These are phyloP conservation scores for Mortierella sp. DNA, from an alignment of 371 early-diverging fungal species.

Conservation along the genomic window DNA sequence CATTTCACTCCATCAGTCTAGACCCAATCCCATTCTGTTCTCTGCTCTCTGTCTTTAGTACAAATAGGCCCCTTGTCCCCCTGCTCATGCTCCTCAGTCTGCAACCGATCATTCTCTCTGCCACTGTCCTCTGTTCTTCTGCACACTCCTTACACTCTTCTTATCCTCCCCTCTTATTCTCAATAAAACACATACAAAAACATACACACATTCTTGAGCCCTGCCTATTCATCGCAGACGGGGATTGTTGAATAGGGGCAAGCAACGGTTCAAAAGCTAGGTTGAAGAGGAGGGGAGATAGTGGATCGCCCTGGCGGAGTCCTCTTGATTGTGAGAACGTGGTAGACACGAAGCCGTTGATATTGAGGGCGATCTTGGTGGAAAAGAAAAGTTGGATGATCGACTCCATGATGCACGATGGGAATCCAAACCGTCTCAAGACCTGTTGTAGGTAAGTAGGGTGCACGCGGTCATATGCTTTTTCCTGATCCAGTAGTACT, in stretches of 20 bases:
- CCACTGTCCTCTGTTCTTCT: no score
- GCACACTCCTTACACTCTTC: no score
- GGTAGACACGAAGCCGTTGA: constrained; percentile 18
- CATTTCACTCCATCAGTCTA: no score
- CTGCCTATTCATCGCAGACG: no score
- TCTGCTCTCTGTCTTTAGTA: no score
- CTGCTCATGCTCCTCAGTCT: no score
- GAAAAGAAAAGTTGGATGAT: not conserved
- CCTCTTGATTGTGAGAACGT: constrained; percentile 7
- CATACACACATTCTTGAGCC: no score
- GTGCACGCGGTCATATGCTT: constrained; percentile 25
- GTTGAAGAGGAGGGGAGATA: constrained; percentile 20
- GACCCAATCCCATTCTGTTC: no score
- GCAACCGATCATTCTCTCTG: no score
- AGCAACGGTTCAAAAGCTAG: constrained; percentile 41
- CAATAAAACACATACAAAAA: no score
- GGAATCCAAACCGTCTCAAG: not conserved
- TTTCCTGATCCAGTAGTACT: constrained; percentile 19
- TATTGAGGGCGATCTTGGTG: constrained; percentile 18
- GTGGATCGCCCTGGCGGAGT: constrained; percentile 12
- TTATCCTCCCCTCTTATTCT: no score
- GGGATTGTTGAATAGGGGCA: not conserved
- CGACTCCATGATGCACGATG: not conserved
- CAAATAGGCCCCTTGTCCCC: no score
- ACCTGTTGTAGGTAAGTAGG: not conserved